Conservation (phyloP, 148 eudicot species). For the Vaccinium macrocarpon region DNA sequence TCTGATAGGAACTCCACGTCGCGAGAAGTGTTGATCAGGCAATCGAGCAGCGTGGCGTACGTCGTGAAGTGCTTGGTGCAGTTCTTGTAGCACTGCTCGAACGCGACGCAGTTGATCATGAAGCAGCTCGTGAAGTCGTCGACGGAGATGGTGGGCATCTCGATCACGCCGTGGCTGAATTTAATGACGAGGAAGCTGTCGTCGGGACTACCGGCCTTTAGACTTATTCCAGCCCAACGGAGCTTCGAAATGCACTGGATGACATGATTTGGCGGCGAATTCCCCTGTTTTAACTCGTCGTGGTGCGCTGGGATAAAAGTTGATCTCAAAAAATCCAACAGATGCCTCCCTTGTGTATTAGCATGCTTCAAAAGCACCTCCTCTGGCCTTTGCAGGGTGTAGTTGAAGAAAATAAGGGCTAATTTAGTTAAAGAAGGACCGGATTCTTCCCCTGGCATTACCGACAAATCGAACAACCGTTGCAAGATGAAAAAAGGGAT, state of each 20-base stretch:
- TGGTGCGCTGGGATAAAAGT: slow-evolving; percentile 47
- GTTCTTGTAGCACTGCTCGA: slow-evolving; percentile 54
- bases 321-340: slow-evolving; percentile 62
- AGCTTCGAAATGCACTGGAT: slow-evolving; percentile 67
- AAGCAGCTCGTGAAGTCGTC: slow-evolving; percentile 73
- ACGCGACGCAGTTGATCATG: slow-evolving; percentile 61
- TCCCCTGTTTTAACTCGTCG: slow-evolving; percentile 8
- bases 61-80: slow-evolving; percentile 67
- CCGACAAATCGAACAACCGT: slow-evolving; percentile 45
- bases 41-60: slow-evolving; percentile 54
- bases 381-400: slow-evolving; percentile 35
- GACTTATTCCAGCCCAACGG: slow-evolving; percentile 57
- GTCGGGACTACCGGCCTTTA: slow-evolving; percentile 24
- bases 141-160: slow-evolving; percentile 67
- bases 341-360: slow-evolving; percentile 44
- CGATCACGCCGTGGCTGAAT: slow-evolving; percentile 55
- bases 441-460: slow-evolving; percentile 11
- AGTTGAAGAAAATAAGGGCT: slow-evolving; percentile 53
- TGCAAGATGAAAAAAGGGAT: slow-evolving; percentile 66
- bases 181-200: slow-evolving; percentile 56
- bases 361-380: slow-evolving; percentile 25
- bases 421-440: slow-evolving; percentile 33
- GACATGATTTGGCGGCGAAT: slow-evolving; percentile 30
- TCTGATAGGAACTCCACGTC: slow-evolving; percentile 50
- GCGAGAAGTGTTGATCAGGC: slow-evolving; percentile 35